phyloP scores from a whole-genome alignment of 1,139 yeast genomes.

The Hemisphaericaspora xylanilytica region DNA sequence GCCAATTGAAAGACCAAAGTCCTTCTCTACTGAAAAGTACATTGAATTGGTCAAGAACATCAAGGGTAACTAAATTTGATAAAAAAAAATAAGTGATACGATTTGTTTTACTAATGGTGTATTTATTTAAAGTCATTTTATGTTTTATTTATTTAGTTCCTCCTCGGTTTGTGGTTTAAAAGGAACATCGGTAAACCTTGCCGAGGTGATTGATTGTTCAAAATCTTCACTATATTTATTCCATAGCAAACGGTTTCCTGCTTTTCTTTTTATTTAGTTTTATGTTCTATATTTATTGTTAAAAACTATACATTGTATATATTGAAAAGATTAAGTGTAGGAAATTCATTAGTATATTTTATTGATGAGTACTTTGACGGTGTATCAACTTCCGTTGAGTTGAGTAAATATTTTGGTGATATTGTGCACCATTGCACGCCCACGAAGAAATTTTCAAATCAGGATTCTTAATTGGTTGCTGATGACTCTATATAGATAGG shows the following conservation, averaged over 20 bases:
- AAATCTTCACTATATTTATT: background rate
- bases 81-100: slow-evolving; percentile 10
- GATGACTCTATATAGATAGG: background rate
- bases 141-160: slow-evolving; percentile 4
- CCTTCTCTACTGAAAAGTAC: slow-evolving; percentile 76
- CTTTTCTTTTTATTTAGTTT: slow-evolving; percentile 2
- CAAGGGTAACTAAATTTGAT: slow-evolving; percentile 18
- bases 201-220: background rate
- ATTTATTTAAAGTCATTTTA: slow-evolving; percentile 12
- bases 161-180: too few species aligned
- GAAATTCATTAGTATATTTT: too few species aligned
- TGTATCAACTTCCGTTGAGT: too few species aligned
- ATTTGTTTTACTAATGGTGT: slow-evolving; percentile 12
- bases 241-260: background rate
- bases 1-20: slow-evolving; percentile 98
- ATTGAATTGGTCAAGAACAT: slow-evolving; percentile 58
- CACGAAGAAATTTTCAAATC: slow-evolving; percentile 2
- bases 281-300: slow-evolving; percentile 9
- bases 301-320: slow-evolving; percentile 5
- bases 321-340: background rate
- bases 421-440: background rate
- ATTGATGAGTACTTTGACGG: too few species aligned
- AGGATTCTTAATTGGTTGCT: slow-evolving; percentile 1
- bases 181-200: background rate
- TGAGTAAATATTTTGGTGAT: background rate